A percentile compares a stretch with the other conserved stretches of the same genome.
Evolutionary conservation across 495 filamentous ascomycete genomes (phyloP).

Genomic region (Xylaria grammica): DNA sequence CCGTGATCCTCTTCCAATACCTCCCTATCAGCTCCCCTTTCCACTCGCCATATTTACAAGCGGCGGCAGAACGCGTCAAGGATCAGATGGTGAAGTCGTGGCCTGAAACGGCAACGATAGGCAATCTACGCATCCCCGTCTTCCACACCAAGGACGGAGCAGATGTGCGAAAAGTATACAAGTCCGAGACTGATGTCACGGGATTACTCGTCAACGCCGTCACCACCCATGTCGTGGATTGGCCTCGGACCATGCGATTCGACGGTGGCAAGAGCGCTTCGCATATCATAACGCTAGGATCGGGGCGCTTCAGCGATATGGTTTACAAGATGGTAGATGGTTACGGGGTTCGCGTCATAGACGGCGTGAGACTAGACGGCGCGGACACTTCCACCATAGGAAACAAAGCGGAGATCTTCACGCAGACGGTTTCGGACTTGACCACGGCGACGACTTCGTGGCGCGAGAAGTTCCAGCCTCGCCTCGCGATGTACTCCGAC

Average conservation of each 20-base stretch:
- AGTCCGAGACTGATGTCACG: constrained; percentile 64
- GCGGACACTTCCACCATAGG: constrained; percentile 73
- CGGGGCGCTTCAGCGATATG: constrained; percentile 80
- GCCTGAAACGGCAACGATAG: constrained; percentile 65
- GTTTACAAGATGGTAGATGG: constrained; percentile 87
- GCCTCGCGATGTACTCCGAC: constrained; percentile 70
- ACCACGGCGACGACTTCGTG: constrained; percentile 83
- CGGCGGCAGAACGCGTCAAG: constrained; percentile 54
- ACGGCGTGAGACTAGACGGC: constrained; percentile 77
- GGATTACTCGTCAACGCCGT: constrained; percentile 71
- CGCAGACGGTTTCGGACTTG: constrained; percentile 75
- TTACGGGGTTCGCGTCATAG: constrained; percentile 79
- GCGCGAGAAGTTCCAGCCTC: constrained; percentile 81
- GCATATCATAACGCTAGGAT: constrained; percentile 83
- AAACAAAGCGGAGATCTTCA: constrained; percentile 86
- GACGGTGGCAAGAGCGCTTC: constrained; percentile 75
- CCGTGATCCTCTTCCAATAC: constrained; percentile 84
- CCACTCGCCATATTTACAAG: constrained; percentile 79
- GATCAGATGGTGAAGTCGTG: constrained; percentile 72
- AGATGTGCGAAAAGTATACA: constrained; percentile 59
- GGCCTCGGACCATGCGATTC: constrained; percentile 80
- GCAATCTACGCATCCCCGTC: constrained; percentile 69
- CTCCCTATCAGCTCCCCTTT: constrained; percentile 89
- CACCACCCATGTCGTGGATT: constrained; percentile 76
- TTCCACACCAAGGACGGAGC: constrained; percentile 74